Base-by-base conservation (phyloP, 352 stramenopile genomes). In the Blastocystis sp. region DNA sequence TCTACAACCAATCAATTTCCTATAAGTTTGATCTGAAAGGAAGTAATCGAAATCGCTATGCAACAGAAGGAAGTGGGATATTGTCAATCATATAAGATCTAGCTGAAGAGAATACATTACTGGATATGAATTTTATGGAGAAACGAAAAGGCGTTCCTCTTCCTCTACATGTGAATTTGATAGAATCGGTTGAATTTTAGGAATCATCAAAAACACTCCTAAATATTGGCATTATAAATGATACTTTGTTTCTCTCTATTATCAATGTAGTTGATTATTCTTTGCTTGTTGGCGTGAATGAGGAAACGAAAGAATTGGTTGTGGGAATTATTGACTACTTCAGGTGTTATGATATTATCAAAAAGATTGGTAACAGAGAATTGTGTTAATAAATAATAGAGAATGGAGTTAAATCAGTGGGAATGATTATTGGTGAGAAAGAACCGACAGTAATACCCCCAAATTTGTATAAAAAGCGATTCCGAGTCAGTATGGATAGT, bases 81-180 rank as follows among this genome's bases (percentile, higher is more conserved):
- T 5, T 4, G 9, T 9, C 1, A 7, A 5, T 30, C 19, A 6
- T 17, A 1, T 84, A 51, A 84, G 17, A 17, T 37, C 37, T 89
- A 79, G 64, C 42, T 37, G 59, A 76, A 37, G 59, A 76, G 42
- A 89, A 44, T 33, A 89, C 78, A 40, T 56, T 89, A 40, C 64
- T 89, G 64, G 78, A 89, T 78, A 78, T 78, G 64, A 89, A 89
- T 40, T 79, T 89, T 33, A 89, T 89, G 78, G 78, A 89, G 78
- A 89, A 78, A 27, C 7, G 78, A 42, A 89, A 78, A 53, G 64
- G 78, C 24, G 69, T 89, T 62, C 60, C 78, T 19, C 59, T 89
- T 27, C 78, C 60, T 22, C 33, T 89, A n/a, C 64, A 89, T 54
- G 62, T 88, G 19, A 5, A 33, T 4, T 44, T 24, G 35, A 48